These are phyloP conservation scores for Camellia granthamiana DNA, from an alignment of 148 eudicot genomes.

Conservation along the genomic window DNA sequence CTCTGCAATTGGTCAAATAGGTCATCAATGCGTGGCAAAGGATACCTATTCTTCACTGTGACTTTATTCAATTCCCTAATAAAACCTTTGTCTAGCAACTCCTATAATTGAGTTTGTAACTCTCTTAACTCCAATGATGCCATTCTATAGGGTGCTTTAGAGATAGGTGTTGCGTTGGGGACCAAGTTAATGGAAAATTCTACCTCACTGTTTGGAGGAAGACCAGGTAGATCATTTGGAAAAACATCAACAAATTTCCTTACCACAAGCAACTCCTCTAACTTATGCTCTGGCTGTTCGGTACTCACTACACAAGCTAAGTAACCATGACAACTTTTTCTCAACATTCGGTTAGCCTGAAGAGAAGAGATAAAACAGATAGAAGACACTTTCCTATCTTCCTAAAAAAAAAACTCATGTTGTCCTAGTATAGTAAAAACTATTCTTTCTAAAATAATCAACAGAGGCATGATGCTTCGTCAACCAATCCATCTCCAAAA, in stretches of 20 bases:
- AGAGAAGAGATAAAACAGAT: neutral
- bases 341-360: neutral
- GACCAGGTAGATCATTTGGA: neutral
- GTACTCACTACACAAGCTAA: neutral
- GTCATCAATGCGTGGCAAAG: neutral
- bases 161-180: neutral
- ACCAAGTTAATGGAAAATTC: neutral
- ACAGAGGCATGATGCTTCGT: neutral
- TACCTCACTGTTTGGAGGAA: neutral
- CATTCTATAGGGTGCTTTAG: too few relatives aligned
- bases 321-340: neutral
- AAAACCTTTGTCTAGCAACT: too few relatives aligned
- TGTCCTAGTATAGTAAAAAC: neutral
- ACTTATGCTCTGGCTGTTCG: neutral
- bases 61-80: neutral
- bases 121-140: too few relatives aligned
- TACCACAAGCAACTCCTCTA: neutral
- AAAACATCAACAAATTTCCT: neutral
- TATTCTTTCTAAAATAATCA: neutral
- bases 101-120: too few relatives aligned
- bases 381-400: neutral
- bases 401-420: neutral
- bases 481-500: too few relatives aligned
- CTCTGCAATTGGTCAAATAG: conserved; percentile 7
- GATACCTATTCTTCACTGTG: neutral